Evolutionary conservation across 2,329 filamentous ascomycete species (phyloP).

Genomic region (Monilinia polystroma): DNA sequence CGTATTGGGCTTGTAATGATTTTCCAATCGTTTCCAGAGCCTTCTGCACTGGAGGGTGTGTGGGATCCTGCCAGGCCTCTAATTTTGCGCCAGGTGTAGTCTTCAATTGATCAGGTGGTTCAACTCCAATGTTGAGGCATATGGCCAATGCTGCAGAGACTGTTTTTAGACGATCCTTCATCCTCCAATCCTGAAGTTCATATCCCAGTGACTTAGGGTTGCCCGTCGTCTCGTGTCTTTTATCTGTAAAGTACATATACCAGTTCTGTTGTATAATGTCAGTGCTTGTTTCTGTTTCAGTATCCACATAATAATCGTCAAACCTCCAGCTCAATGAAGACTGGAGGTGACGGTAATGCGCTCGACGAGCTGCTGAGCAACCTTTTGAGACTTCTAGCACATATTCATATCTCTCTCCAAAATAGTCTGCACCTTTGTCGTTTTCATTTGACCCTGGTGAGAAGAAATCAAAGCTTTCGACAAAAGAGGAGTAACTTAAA

Average conservation of each 20-base stretch:
- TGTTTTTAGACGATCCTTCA: constrained; percentile 94
- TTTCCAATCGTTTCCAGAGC: constrained; percentile 94
- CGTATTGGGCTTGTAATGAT: constrained; percentile 92
- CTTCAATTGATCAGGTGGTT: constrained; percentile 95
- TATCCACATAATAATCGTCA: neutral
- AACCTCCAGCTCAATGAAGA: neutral
- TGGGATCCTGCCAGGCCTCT: constrained; percentile 96
- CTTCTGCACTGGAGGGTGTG: constrained; percentile 74
- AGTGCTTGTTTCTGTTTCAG: constrained; percentile 25
- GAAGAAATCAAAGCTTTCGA: constrained; percentile 15
- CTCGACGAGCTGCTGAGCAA: neutral
- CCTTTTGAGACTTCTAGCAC: neutral
- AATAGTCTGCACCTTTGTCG: neutral
- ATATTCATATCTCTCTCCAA: neutral
- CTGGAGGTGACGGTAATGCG: neutral
- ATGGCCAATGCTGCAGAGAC: constrained; percentile 92
- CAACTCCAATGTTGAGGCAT: constrained; percentile 95
- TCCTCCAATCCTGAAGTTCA: constrained; percentile 88
- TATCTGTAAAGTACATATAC: constrained; percentile 99
- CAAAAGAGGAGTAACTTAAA: constrained; percentile 8
- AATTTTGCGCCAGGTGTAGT: constrained; percentile 90
- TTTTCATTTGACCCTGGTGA: neutral
- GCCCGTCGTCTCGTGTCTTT: constrained; percentile 91
- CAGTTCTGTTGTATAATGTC: constrained; percentile 67
- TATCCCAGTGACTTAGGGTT: constrained; percentile 70